A percentile compares a stretch with the other conserved stretches of the same genome.
Conservation (phyloP, 371 early-diverging fungal genomes). For the Mortierella sp. region DNA sequence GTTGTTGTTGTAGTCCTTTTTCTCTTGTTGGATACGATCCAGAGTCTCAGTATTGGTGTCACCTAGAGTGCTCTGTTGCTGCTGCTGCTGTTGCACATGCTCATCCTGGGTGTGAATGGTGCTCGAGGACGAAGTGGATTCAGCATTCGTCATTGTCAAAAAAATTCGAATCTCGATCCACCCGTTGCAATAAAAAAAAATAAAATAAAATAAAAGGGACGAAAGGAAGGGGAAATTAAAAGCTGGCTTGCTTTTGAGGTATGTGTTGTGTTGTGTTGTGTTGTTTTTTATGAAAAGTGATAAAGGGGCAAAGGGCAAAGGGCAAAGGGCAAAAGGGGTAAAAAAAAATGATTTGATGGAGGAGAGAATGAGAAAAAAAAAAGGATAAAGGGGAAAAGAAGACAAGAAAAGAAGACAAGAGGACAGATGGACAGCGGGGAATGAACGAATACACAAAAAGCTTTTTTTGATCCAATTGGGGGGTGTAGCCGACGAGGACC, state of each 20-base stretch:
- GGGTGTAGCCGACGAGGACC: neutral
- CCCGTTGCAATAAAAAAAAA: too few relatives aligned
- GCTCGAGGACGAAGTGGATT: slow-evolving; percentile 15
- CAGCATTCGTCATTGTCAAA: neutral
- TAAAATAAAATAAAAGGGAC: neutral
- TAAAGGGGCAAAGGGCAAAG: neutral
- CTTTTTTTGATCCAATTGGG: neutral
- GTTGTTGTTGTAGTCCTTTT: neutral
- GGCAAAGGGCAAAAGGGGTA: neutral
- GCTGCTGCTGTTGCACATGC: slow-evolving; percentile 1
- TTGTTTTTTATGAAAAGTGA: too few relatives aligned
- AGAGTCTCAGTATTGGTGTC: slow-evolving; percentile 5
- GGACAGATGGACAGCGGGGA: neutral
- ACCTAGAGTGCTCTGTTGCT: too few relatives aligned
- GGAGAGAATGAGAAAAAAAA: neutral
- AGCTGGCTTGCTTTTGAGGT: neutral
- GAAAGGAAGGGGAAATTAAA: neutral
- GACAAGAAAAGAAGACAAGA: neutral
- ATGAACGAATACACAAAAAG: slow-evolving; percentile 2
- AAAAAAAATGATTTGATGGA: neutral
- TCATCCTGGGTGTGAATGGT: slow-evolving; percentile 21
- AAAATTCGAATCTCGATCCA: too few relatives aligned
- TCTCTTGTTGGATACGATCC: neutral
- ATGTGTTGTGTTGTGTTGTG: too few relatives aligned
- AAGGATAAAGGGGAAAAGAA: neutral